Evolutionary conservation across 352 stramenopile species (phyloP).

Genomic region (Pythium volutum): DNA sequence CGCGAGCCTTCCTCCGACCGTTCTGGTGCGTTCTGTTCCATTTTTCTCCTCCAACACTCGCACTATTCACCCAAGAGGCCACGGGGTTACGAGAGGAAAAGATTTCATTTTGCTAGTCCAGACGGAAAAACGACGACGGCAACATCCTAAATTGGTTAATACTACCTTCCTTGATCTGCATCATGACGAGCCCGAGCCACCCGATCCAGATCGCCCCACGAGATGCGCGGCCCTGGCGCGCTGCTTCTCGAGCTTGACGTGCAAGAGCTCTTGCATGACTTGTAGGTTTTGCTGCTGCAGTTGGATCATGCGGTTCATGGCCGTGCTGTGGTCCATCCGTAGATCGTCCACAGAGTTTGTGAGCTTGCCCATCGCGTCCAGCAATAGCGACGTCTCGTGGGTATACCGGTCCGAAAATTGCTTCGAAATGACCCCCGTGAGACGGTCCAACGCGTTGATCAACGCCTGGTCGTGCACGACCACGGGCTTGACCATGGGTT

Average conservation of each 20-base stretch:
- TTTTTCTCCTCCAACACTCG: too few species aligned
- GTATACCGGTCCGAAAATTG: constrained; percentile 40
- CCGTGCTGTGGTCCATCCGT: constrained; percentile 41
- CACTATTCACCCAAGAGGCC: too few species aligned
- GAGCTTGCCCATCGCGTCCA: constrained; percentile 33
- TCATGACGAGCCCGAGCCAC: constrained; percentile 10
- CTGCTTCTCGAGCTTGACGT: constrained; percentile 58
- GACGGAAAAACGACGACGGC: not conserved
- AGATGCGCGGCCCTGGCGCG: not conserved
- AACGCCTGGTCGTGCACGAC: constrained; percentile 60
- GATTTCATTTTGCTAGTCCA: not conserved
- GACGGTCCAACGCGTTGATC: constrained; percentile 56
- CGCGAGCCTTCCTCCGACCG: not conserved
- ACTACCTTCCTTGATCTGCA: not conserved
- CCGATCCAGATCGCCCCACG: constrained; percentile 4
- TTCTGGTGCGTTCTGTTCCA: constrained; percentile 7
- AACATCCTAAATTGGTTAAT: not conserved
- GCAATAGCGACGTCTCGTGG: constrained; percentile 29
- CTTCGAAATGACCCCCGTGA: constrained; percentile 56
- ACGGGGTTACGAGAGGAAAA: not conserved
- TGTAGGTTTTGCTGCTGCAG: constrained; percentile 70
- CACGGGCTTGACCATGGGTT: constrained; percentile 39
- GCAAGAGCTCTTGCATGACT: constrained; percentile 57
- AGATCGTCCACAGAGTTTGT: constrained; percentile 53
- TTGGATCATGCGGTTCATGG: constrained; percentile 49